phyloP scores from a whole-genome alignment of 495 filamentous ascomycete species.

The Neurospora sp. region DNA sequence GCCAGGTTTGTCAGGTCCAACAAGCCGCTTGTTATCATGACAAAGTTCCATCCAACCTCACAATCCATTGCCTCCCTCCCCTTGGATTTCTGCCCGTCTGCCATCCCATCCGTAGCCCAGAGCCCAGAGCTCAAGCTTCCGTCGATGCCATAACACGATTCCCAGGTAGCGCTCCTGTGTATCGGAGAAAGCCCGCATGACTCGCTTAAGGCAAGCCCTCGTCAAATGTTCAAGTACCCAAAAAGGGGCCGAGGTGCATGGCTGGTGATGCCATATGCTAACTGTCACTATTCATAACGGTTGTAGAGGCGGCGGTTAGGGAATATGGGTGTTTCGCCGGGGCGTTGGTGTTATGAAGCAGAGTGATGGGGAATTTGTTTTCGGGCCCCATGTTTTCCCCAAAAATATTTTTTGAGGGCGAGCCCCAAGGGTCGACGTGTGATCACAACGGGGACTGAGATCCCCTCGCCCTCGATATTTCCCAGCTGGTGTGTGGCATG shows the following conservation, averaged over 20 bases:
- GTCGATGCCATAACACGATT: not conserved
- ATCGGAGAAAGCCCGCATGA: not conserved
- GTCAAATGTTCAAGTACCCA: not conserved
- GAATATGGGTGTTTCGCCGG: not conserved
- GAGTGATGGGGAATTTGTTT: not conserved
- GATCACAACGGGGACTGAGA: not conserved
- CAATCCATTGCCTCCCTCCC: not conserved
- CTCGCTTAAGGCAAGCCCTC: not conserved
- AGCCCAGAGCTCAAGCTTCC: not conserved
- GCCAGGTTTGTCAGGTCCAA: not conserved
- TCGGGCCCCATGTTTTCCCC: not conserved
- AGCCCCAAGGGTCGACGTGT: not conserved
- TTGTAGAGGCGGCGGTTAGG: not conserved
- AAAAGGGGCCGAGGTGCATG: not conserved
- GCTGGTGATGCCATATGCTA: not conserved
- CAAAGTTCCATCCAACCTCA: not conserved
- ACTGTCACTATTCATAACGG: not conserved
- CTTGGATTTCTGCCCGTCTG: not conserved
- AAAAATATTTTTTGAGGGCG: not conserved
- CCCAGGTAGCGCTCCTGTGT: not conserved
- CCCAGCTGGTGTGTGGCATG: not conserved
- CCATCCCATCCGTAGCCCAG: not conserved
- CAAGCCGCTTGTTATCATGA: not conserved
- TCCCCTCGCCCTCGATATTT: not conserved
- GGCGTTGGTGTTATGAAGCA: not conserved